Evolutionary conservation across 345 rosid genomes (phyloP), one percentile per base, ranked within the genome.

Genomic region (Eucalyptus erythrocorys): DNA sequence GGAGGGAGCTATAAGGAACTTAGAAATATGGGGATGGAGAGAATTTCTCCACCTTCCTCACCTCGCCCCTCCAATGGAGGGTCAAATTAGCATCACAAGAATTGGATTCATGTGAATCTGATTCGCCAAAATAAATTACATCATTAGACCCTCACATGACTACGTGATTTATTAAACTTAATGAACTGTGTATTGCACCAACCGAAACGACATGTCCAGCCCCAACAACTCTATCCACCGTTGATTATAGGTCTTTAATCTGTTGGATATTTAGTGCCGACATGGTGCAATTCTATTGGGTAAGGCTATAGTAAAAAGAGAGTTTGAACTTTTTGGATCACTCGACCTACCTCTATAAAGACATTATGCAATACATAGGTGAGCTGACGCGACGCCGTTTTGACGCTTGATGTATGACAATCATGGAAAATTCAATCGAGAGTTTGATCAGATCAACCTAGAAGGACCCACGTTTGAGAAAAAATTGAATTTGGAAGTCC

Each of bases 201-300:
- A 37, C 45, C 45, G 4, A 37, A 34, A 37, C 3, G 10, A 17
- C 6, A 6, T 22, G 45, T 71, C 45, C 43, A 34, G 4, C 26
- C 81, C 14, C 24, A 3, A 37, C 14, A 17, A 14, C 82, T 19
- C 43, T 10, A 9, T 71, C 7, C 43, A 3, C 81, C 80, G 45
- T 34, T 19, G 13, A 10, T 68, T 9, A 71, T 5, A 34, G 13
- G 43, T 37, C 81, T 10, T 19, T 19, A 5, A 10, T 37, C 1
- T 7, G 5, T 40, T 1, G 1, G 1, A 10, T 37, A 71, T 37
- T 71, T 37, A 37, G 45, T 14, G 27, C 0, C 1, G 14, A 71
- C 27, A 37, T 37, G 27, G 13, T 34, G 26, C 6, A 3, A 34
- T 71, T 71, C 13, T 66, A 17, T 34, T 0, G 6, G 24, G 13